Evolutionary conservation across 192 early-diverging fungal genomes (phyloP), one percentile per base, ranked within the genome.

Genomic region (Umbelopsis sp.): DNA sequence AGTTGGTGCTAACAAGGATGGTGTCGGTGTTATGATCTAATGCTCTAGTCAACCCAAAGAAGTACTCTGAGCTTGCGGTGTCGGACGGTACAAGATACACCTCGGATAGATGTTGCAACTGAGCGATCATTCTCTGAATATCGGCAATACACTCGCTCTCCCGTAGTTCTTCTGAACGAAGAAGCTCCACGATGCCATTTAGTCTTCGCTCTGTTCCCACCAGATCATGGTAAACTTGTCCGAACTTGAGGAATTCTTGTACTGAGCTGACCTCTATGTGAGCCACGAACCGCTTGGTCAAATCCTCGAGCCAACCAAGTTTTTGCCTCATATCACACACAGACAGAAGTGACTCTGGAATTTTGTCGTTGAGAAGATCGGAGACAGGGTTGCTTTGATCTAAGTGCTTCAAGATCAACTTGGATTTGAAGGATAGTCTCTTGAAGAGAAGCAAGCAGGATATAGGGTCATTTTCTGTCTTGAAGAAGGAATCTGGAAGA

Each of bases 401-500:
- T 50, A 93, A 76, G 77, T 94, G 91, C 69, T 85, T 86, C 71
- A 87, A 86, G 68, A 92, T 83, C 24, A 97, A 77, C 36, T 91
- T 88, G 4, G 90, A 77, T 80, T 98, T 98, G 82, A 93, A 95
- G 20, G 85, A 83, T 22, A 98, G 73, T 14, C 97, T 89, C 76
- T 89, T 86, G 72, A 97, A 90, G 36, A 95, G 71, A 36, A 98
- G 75, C 45, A 96, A 49, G 32, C 90, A 83, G 17, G 82, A 78
- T 22, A 97, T 88, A 3, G 93, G 85, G 67, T 91, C 92, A 68
- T 92, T 83, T 65, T 98, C 97, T 26, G 82, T 86, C 45, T 81
- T 81, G 79, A 92, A 92, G 77, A 96, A 97, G 12, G 90, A 83
- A 50, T 93, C 92, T 0, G 97, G 95, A 65, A 97, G 76, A 72